Evolutionary conservation across 768 basidiomycete genomes (phyloP).

Genomic region (Lentinula sp.): DNA sequence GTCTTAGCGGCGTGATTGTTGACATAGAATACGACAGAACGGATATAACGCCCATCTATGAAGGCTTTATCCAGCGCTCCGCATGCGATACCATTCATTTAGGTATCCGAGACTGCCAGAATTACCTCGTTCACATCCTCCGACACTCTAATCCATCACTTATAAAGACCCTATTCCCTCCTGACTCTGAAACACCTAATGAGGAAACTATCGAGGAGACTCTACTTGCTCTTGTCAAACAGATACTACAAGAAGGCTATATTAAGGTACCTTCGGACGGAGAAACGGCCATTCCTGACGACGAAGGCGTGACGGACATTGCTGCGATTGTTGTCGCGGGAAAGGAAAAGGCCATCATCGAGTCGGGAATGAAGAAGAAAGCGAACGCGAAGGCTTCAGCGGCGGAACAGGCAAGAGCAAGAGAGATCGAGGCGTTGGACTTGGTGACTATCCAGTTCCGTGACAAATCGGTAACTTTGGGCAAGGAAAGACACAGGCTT

Average conservation of each 20-base stretch:
- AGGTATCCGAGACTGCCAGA: constrained; percentile 68
- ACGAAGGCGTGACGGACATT: constrained; percentile 85
- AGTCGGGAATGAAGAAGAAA: constrained; percentile 77
- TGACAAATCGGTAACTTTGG: constrained; percentile 65
- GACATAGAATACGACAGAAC: constrained; percentile 76
- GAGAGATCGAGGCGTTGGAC: constrained; percentile 80
- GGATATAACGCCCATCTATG: constrained; percentile 73
- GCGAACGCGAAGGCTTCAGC: constrained; percentile 66
- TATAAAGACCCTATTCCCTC: constrained; percentile 50
- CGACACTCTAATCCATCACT: constrained; percentile 57
- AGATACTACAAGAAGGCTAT: constrained; percentile 58
- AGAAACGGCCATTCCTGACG: constrained; percentile 60
- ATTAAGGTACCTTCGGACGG: constrained; percentile 72
- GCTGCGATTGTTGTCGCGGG: constrained; percentile 87
- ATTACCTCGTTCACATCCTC: constrained; percentile 69
- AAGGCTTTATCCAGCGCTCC: constrained; percentile 55
- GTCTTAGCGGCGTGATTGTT: constrained; percentile 68
- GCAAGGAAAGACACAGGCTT: constrained; percentile 85
- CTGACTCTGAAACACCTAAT: constrained; percentile 32
- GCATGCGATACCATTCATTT: constrained; percentile 52
- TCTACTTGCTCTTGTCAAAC: constrained; percentile 58
- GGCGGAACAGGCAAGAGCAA: constrained; percentile 74
- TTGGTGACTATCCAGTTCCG: constrained; percentile 73
- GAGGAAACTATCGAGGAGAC: constrained; percentile 40
- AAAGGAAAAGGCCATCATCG: constrained; percentile 86